Percentiles rank a stretch among this genome's conserved stretches.
These are phyloP conservation scores for Nannochloropsis gaditana DNA, from an alignment of 108 stramenopile species.

Conservation along the genomic window DNA sequence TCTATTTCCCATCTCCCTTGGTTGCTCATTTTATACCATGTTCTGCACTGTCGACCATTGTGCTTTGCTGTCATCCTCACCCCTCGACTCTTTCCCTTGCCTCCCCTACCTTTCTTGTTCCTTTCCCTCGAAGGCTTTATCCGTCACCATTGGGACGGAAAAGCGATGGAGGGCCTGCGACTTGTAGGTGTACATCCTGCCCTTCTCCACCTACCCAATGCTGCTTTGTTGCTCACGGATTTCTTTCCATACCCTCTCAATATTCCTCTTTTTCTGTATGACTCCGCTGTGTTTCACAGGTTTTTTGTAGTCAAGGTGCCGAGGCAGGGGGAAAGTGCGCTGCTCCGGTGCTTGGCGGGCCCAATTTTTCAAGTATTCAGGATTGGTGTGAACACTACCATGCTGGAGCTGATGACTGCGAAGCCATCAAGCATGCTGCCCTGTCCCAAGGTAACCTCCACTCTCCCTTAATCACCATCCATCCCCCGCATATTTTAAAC, in stretches of 20 bases:
- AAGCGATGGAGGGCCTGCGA: background rate
- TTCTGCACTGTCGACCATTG: background rate
- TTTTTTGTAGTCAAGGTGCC: background rate
- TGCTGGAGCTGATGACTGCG: background rate
- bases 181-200: background rate
- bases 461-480: background rate
- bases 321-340: background rate
- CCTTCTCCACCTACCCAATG: background rate
- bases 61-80: background rate
- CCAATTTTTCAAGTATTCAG: background rate
- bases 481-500: no score
- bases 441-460: background rate
- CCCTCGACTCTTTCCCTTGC: background rate
- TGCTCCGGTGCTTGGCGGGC: background rate
- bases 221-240: background rate
- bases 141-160: background rate
- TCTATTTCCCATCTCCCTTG: no score
- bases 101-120: background rate
- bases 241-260: background rate
- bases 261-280: background rate
- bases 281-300: background rate
- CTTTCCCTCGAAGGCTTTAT: background rate
- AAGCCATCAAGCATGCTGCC: background rate
- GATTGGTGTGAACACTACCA: slow-evolving; percentile 9
- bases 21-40: no score